Evolutionary conservation across 2,329 filamentous ascomycete species (phyloP).

Genomic region (Aspergillus sp.): DNA sequence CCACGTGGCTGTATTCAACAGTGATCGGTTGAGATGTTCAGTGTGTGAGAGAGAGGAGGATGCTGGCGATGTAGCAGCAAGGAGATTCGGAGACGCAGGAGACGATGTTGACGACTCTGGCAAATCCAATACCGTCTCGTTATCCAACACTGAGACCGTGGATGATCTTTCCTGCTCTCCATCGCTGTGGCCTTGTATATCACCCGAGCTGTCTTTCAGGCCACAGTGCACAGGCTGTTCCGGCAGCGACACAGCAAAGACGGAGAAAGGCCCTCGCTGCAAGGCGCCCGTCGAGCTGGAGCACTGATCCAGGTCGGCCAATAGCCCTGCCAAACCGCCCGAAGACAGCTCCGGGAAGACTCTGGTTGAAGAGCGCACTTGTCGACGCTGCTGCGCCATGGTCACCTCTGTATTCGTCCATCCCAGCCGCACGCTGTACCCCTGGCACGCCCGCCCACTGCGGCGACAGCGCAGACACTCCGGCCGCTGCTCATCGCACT

Average conservation of each 20-base stretch:
- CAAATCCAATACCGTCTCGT: no score
- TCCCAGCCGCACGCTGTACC: constrained; percentile 22
- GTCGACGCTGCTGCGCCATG: not conserved
- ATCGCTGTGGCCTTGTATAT: not conserved
- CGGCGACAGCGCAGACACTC: constrained; percentile 19
- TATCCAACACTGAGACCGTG: no score
- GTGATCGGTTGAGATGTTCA: not conserved
- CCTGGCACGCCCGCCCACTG: constrained; percentile 21
- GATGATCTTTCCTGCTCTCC: no score
- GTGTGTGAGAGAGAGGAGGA: no score
- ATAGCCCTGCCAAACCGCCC: not conserved
- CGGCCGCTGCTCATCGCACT: constrained; percentile 18
- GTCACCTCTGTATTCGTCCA: constrained; percentile 9
- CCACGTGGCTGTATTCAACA: not conserved
- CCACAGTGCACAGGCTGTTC: not conserved
- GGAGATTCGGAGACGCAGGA: no score
- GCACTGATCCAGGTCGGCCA: constrained; percentile 1
- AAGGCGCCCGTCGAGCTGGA: not conserved
- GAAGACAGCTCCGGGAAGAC: not conserved
- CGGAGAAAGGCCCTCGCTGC: constrained; percentile 21
- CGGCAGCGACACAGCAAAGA: constrained; percentile 15
- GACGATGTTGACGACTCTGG: no score
- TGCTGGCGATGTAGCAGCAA: no score
- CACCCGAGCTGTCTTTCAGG: not conserved
- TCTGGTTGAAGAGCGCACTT: not conserved